Conservation (phyloP, 306 rosid genomes). For the Hippophae rhamnoides region DNA sequence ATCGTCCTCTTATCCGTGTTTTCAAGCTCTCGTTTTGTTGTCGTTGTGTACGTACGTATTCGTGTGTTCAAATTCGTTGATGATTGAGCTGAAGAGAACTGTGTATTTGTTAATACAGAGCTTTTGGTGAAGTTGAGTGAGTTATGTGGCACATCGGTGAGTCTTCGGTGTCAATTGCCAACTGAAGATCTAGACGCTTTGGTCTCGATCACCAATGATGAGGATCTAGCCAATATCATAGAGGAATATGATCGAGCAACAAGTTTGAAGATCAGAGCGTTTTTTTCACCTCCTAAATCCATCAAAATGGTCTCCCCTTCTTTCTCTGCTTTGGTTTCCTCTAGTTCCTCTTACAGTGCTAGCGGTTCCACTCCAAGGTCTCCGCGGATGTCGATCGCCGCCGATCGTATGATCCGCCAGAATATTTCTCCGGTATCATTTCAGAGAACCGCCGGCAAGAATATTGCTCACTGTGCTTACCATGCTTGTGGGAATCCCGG, state of each 20-base stretch:
- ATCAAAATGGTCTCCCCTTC: slow-evolving; percentile 24
- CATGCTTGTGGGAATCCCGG: slow-evolving; percentile 33
- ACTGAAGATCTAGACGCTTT: slow-evolving; percentile 86
- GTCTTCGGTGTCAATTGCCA: slow-evolving; percentile 82
- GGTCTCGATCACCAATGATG: slow-evolving; percentile 76
- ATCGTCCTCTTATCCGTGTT: slow-evolving; percentile 13
- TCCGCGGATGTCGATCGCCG: slow-evolving; percentile 9
- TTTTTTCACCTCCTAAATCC: slow-evolving; percentile 57
- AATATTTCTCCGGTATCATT: slow-evolving; percentile 23
- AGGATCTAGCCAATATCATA: slow-evolving; percentile 71
- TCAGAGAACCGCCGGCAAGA: slow-evolving; percentile 33
- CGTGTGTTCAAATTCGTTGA: neutral
- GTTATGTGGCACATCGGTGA: slow-evolving; percentile 55
- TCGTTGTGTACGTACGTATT: neutral
- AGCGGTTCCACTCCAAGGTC: slow-evolving; percentile 23
- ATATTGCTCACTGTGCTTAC: slow-evolving; percentile 36
- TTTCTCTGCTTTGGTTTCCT: slow-evolving; percentile 27
- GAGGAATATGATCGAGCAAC: slow-evolving; percentile 68
- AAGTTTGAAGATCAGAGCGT: slow-evolving; percentile 65
- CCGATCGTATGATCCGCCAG: slow-evolving; percentile 40
- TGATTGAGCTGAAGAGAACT: neutral
- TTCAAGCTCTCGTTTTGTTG: slow-evolving; percentile 41
- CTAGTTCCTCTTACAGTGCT: slow-evolving; percentile 32
- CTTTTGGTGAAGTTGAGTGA: slow-evolving; percentile 57
- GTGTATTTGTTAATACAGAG: slow-evolving; percentile 41